Conservation (phyloP, 2,329 filamentous ascomycete genomes). For the Penicillium sp. region DNA sequence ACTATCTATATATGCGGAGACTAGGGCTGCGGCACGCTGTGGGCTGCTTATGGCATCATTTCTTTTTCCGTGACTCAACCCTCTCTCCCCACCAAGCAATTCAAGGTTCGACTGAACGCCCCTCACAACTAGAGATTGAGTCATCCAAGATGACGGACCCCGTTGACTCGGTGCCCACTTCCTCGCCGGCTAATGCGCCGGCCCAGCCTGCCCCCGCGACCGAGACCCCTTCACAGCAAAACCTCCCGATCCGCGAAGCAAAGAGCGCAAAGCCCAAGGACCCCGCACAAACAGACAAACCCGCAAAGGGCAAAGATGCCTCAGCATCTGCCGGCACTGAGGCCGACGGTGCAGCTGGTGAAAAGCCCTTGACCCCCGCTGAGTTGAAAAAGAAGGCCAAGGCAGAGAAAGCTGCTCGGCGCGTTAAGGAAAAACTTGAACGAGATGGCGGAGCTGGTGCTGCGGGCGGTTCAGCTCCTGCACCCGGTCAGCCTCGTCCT, state of each 20-base stretch:
- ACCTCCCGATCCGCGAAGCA: slow-evolving; percentile 25
- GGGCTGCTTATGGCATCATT: slow-evolving; percentile 37
- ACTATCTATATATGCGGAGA: slow-evolving; percentile 14
- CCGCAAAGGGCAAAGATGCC: slow-evolving; percentile 25
- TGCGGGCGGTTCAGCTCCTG: slow-evolving; percentile 36
- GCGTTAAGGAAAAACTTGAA: slow-evolving; percentile 68
- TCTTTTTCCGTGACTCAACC: slow-evolving; percentile 34
- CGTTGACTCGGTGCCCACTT: slow-evolving; percentile 20
- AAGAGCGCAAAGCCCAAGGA: slow-evolving; percentile 20
- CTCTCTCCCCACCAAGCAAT: slow-evolving; percentile 28
- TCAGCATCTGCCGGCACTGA: slow-evolving; percentile 21
- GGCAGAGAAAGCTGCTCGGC: slow-evolving; percentile 84
- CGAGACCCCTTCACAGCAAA: slow-evolving; percentile 19
- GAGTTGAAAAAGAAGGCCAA: slow-evolving; percentile 87
- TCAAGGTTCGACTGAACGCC: slow-evolving; percentile 26
- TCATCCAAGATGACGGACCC: slow-evolving; percentile 30
- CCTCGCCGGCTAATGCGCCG: slow-evolving; percentile 15
- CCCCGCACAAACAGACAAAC: slow-evolving; percentile 22
- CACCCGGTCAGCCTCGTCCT: slow-evolving; percentile 31
- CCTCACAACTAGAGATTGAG: slow-evolving; percentile 19
- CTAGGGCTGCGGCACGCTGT: slow-evolving; percentile 28
- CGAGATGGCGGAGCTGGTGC: slow-evolving; percentile 47
- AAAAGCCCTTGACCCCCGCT: slow-evolving; percentile 51
- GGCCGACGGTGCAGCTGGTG: slow-evolving; percentile 23
- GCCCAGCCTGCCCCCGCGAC: slow-evolving; percentile 18